Conservation (phyloP, 768 basidiomycete species). For the Suillus variegatus region DNA sequence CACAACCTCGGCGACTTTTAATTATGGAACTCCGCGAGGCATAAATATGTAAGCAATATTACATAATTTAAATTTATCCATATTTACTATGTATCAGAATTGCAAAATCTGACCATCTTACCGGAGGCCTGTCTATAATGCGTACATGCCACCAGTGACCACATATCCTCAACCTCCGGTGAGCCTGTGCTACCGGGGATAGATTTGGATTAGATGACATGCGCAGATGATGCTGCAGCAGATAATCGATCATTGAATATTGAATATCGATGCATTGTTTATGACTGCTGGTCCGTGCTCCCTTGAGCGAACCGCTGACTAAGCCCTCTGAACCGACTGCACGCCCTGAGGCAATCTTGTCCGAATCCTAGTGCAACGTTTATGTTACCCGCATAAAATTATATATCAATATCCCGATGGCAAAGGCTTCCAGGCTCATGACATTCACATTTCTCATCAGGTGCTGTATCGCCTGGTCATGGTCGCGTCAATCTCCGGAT, state of each 20-base stretch:
- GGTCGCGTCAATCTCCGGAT: slow-evolving; percentile 24
- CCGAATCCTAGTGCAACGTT: not conserved
- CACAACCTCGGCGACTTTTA: not conserved
- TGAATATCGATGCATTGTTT: not conserved
- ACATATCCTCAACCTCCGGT: too few relatives aligned
- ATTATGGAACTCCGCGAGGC: not conserved
- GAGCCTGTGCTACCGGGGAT: not conserved
- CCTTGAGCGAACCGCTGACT: not conserved
- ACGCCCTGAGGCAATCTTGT: too few relatives aligned
- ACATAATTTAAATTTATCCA: not conserved
- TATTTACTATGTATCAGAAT: not conserved
- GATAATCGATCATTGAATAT: too few relatives aligned
- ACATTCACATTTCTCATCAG: slow-evolving; percentile 6
- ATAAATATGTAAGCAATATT: not conserved
- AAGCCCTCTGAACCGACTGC: not conserved
- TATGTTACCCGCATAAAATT: not conserved
- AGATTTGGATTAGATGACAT: not conserved
- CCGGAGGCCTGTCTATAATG: too few relatives aligned
- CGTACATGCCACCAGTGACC: too few relatives aligned
- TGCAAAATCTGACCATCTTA: too few relatives aligned
- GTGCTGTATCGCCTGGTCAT: slow-evolving; percentile 28
- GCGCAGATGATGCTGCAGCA: not conserved
- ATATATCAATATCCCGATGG: not conserved
- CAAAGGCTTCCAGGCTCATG: not conserved
- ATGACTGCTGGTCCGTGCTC: not conserved